These are phyloP conservation scores for Ophiostoma himal-ulmi DNA, from an alignment of 2,329 filamentous ascomycete genomes.

Conservation along the genomic window DNA sequence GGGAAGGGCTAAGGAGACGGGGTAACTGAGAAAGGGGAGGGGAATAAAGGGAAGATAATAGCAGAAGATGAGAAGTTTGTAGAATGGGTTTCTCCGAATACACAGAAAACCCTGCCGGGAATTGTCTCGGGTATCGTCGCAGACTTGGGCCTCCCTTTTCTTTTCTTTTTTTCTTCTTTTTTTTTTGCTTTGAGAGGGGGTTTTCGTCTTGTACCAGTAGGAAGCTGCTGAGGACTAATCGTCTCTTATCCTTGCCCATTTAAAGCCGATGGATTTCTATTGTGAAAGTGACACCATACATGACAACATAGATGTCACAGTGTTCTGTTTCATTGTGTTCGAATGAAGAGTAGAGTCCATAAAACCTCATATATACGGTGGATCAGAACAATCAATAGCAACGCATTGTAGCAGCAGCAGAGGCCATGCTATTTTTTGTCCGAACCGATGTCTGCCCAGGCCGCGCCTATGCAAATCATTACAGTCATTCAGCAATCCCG, in stretches of 20 bases:
- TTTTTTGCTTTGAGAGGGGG: neutral
- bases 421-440: neutral
- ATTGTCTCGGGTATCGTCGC: slow-evolving; percentile 6
- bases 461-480: neutral
- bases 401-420: neutral
- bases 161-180: too few relatives aligned
- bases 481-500: neutral
- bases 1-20: neutral
- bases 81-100: neutral
- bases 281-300: neutral
- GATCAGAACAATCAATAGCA: neutral
- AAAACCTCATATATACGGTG: neutral
- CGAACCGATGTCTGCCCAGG: neutral
- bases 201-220: neutral
- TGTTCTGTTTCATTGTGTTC: neutral
- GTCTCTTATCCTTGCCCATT: neutral
- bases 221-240: neutral
- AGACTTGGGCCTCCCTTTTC: slow-evolving; percentile 1
- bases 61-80: neutral
- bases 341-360: neutral
- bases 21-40: neutral
- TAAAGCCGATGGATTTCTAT: neutral
- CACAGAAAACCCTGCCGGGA: neutral
- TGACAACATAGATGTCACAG: slow-evolving; percentile 6
- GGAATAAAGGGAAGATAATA: neutral